A percentile compares a stretch with the other conserved stretches of the same genome.
Conservation (phyloP, 768 basidiomycete species). For the Tylopilus felleus region DNA sequence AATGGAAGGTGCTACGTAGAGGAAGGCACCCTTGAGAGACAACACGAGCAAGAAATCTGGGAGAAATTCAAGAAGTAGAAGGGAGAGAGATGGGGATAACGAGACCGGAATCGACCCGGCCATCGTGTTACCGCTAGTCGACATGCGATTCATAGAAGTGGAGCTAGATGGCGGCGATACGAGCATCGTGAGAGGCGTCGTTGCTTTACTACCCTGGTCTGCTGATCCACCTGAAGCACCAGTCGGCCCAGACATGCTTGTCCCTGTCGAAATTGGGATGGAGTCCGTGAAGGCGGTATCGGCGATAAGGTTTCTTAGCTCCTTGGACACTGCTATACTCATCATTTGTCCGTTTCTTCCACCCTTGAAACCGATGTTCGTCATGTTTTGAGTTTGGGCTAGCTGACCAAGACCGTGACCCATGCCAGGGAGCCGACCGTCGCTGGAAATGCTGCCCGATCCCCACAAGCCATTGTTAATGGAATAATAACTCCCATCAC, state of each 20-base stretch:
- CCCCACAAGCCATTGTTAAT: slow-evolving; percentile 49
- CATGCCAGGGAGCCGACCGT: neutral
- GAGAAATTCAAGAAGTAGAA: slow-evolving; percentile 53
- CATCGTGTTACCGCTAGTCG: slow-evolving; percentile 14
- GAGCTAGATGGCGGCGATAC: slow-evolving; percentile 12
- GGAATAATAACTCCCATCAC: slow-evolving; percentile 67
- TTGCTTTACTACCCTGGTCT: slow-evolving; percentile 9
- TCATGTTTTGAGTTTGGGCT: slow-evolving; percentile 17
- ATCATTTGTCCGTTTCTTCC: slow-evolving; percentile 27
- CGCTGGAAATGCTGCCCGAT: neutral
- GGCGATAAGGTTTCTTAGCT: slow-evolving; percentile 47
- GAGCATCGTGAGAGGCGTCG: slow-evolving; percentile 21
- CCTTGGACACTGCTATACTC: slow-evolving; percentile 45
- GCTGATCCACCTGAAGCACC: slow-evolving; percentile 8
- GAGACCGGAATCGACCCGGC: slow-evolving; percentile 43
- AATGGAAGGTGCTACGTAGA: slow-evolving; percentile 87
- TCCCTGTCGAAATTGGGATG: slow-evolving; percentile 42
- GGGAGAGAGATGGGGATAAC: slow-evolving; percentile 33
- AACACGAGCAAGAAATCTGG: slow-evolving; percentile 90
- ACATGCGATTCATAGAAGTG: slow-evolving; percentile 17
- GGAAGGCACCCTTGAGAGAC: slow-evolving; percentile 87
- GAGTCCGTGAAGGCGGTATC: slow-evolving; percentile 47
- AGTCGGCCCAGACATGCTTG: slow-evolving; percentile 34
- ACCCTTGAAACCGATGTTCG: slow-evolving; percentile 19
- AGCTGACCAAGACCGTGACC: slow-evolving; percentile 10